Conservation (phyloP, 192 early-diverging fungal species). For the Phycomyces blakesleeanus region DNA sequence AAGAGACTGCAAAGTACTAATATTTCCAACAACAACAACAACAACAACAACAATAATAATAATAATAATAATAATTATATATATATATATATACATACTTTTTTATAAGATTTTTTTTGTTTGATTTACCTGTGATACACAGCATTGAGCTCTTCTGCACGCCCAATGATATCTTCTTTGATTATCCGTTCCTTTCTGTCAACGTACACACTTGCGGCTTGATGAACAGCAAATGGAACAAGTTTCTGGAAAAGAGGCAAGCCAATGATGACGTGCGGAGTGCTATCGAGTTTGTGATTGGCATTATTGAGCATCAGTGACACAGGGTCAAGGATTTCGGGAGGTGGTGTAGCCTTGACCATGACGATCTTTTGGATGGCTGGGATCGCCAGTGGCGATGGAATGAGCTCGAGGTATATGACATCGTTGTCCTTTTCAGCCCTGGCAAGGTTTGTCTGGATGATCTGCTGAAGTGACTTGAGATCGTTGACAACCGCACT, state of each 20-base stretch:
- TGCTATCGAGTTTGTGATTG: slow-evolving; percentile 23
- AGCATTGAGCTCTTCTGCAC: slow-evolving; percentile 65
- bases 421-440: slow-evolving; percentile 91
- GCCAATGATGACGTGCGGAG: slow-evolving; percentile 46
- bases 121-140: slow-evolving; percentile 58
- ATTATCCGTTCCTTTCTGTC: slow-evolving; percentile 77
- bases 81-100: no score
- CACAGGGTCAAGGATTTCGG: slow-evolving; percentile 62
- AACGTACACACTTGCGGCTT: slow-evolving; percentile 83
- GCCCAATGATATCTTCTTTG: slow-evolving; percentile 58
- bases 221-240: slow-evolving; percentile 90
- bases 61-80: no score
- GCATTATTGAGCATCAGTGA: slow-evolving; percentile 58
- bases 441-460: slow-evolving; percentile 26
- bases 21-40: no score
- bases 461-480: slow-evolving; percentile 33
- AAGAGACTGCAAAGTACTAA: slow-evolving; percentile 34
- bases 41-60: no score
- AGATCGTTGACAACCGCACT: slow-evolving; percentile 33
- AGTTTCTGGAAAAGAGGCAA: slow-evolving; percentile 79
- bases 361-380: slow-evolving; percentile 66
- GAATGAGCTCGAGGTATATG: slow-evolving; percentile 82
- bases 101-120: no score
- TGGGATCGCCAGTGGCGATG: slow-evolving; percentile 52
- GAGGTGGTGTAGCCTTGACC: slow-evolving; percentile 56